These are phyloP conservation scores for Pythium phragmitis DNA, from an alignment of 352 stramenopile species.

Conservation along the genomic window DNA sequence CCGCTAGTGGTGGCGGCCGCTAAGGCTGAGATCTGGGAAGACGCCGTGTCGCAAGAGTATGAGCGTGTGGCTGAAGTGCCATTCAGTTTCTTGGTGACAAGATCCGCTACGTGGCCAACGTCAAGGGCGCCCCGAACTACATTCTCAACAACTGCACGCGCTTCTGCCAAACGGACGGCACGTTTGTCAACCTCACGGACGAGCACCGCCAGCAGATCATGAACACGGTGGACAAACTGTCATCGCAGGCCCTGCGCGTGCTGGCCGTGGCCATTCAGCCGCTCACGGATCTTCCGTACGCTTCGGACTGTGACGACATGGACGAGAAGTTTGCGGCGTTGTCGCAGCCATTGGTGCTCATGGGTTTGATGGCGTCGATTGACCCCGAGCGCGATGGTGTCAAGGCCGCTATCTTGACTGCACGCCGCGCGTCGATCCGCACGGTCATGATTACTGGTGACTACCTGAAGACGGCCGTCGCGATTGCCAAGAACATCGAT, in stretches of 20 bases:
- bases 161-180: conserved; percentile 51
- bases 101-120: conserved; percentile 45
- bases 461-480: conserved; percentile 93
- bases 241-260: conserved; percentile 81
- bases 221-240: conserved; percentile 59
- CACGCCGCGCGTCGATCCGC: conserved; percentile 54
- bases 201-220: conserved; percentile 52
- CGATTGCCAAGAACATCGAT: conserved; percentile 92
- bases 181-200: conserved; percentile 39
- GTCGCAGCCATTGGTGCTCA: conserved; percentile 84
- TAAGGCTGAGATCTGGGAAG: conserved; percentile 65
- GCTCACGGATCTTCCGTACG: conserved; percentile 46
- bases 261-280: conserved; percentile 89
- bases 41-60: conserved; percentile 51
- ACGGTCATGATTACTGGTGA: conserved; percentile 95
- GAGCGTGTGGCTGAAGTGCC: conserved; percentile 88
- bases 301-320: conserved; percentile 43
- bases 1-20: conserved; percentile 71
- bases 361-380: conserved; percentile 93
- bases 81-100: conserved; percentile 86
- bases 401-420: conserved; percentile 43
- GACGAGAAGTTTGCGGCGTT: conserved; percentile 69
- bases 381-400: conserved; percentile 72
- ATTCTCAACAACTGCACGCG: conserved; percentile 67
- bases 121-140: conserved; percentile 76